phyloP scores from a whole-genome alignment of 495 filamentous ascomycete species.

The Penicillium soppii region DNA sequence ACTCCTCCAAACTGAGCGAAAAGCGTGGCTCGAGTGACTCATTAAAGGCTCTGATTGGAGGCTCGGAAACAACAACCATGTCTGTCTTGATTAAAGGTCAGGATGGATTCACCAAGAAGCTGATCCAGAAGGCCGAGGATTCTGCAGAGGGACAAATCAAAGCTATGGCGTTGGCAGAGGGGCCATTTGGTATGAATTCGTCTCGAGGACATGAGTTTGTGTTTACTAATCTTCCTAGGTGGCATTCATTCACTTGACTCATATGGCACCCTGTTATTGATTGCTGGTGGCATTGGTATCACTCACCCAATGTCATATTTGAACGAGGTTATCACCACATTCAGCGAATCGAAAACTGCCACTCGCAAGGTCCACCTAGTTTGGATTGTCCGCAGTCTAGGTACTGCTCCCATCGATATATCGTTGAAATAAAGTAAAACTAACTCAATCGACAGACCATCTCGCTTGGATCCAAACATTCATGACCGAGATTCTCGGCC shows the following conservation, averaged over 20 bases:
- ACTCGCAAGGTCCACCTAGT: slow-evolving; percentile 43
- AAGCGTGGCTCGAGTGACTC: slow-evolving; percentile 37
- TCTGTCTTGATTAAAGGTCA: slow-evolving; percentile 54
- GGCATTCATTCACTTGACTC: slow-evolving; percentile 50
- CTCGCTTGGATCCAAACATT: slow-evolving; percentile 46
- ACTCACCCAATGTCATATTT: slow-evolving; percentile 58
- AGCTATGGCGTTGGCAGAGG: slow-evolving; percentile 52
- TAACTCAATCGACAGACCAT: slow-evolving; percentile 29
- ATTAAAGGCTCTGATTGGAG: slow-evolving; percentile 31
- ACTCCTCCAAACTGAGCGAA: slow-evolving; percentile 13
- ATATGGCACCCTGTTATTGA: slow-evolving; percentile 55
- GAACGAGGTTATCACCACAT: slow-evolving; percentile 46
- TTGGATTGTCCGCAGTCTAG: slow-evolving; percentile 43
- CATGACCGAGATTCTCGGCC: slow-evolving; percentile 39
- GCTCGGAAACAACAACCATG: slow-evolving; percentile 39
- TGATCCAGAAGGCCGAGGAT: slow-evolving; percentile 45
- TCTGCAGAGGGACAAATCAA: slow-evolving; percentile 39
- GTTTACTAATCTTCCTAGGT: slow-evolving; percentile 18
- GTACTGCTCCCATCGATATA: slow-evolving; percentile 19
- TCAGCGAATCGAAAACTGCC: slow-evolving; percentile 36
- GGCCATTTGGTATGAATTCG: slow-evolving; percentile 49
- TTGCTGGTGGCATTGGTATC: slow-evolving; percentile 60
- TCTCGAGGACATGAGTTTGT: neutral
- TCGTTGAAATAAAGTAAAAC: neutral
- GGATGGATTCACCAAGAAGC: slow-evolving; percentile 52